Conservation (phyloP, 2,329 filamentous ascomycete species). For the Cercospora zeae-maydis region DNA sequence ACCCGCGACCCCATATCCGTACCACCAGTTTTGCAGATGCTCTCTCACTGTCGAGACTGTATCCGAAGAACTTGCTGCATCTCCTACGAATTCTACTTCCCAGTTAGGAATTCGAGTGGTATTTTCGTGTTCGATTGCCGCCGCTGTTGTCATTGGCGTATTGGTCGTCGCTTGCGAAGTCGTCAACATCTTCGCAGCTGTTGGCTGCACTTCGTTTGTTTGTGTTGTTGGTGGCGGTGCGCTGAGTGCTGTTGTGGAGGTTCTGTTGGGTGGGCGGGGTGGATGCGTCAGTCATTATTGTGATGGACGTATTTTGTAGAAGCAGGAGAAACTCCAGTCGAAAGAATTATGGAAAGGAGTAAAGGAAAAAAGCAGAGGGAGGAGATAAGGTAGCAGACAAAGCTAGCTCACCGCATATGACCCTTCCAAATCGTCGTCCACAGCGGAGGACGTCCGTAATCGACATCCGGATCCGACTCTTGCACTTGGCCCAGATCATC, state of each 20-base stretch:
- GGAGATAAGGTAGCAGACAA: no score
- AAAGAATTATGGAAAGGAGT: no score
- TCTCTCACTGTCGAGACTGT: neutral
- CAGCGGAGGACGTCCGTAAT: neutral
- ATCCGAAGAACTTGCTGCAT: neutral
- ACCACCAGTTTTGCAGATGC: neutral
- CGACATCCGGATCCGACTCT: neutral
- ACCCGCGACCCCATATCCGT: neutral
- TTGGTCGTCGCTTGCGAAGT: neutral
- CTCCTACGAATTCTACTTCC: no score
- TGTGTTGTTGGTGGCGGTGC: neutral
- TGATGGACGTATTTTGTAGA: no score
- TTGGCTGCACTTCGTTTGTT: neutral
- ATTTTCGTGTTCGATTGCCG: neutral
- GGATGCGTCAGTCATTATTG: no score
- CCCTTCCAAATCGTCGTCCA: neutral
- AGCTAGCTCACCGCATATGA: neutral
- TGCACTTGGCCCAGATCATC: neutral
- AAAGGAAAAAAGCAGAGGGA: no score
- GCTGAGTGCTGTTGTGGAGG: neutral
- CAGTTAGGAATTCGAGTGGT: no score
- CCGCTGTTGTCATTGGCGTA: neutral
- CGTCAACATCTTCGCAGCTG: neutral
- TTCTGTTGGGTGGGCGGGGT: neutral
- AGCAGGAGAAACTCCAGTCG: no score